Conservation (phyloP, 306 rosid genomes). For the Gastrolobium bilobum region DNA sequence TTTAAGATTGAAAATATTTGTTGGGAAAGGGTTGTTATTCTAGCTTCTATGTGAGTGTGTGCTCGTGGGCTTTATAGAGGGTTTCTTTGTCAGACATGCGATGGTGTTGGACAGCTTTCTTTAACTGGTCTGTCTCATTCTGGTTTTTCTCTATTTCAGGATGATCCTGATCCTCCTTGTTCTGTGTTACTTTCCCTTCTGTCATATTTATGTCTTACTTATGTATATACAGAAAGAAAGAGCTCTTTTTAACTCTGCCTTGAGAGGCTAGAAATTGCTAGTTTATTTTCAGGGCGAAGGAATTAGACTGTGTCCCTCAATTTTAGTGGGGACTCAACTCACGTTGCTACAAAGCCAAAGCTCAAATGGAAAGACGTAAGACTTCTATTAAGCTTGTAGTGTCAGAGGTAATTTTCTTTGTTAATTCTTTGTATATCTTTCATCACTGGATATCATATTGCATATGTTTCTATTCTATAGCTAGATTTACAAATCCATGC, state of each 20-base stretch:
- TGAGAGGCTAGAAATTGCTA: slow-evolving; percentile 3
- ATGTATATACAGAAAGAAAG: background rate
- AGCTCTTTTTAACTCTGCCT: background rate
- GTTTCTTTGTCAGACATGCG: slow-evolving; percentile 14
- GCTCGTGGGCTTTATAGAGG: background rate
- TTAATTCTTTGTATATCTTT: slow-evolving; percentile 25
- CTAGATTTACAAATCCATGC: background rate
- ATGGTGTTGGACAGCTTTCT: slow-evolving; percentile 1
- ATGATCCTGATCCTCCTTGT: slow-evolving; percentile 15
- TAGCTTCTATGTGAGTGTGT: slow-evolving; percentile 6
- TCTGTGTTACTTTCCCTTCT: background rate
- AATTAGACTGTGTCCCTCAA: slow-evolving; percentile 5
- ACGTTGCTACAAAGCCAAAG: background rate
- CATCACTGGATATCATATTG: slow-evolving; percentile 22
- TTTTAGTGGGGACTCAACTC: background rate
- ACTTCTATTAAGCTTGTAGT: background rate
- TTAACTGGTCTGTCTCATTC: too few species aligned
- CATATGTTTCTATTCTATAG: background rate
- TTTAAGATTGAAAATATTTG: slow-evolving; percentile 26
- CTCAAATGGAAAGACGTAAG: background rate
- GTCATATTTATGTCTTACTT: background rate
- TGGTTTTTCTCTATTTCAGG: background rate
- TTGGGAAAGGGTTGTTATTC: background rate
- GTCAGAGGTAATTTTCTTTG: background rate
- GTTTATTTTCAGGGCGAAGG: too few species aligned